A percentile compares a stretch with the other conserved stretches of the same genome.
Evolutionary conservation across 176 grass and related monocot species (phyloP).

Genomic region (Phoenix dactylifera): DNA sequence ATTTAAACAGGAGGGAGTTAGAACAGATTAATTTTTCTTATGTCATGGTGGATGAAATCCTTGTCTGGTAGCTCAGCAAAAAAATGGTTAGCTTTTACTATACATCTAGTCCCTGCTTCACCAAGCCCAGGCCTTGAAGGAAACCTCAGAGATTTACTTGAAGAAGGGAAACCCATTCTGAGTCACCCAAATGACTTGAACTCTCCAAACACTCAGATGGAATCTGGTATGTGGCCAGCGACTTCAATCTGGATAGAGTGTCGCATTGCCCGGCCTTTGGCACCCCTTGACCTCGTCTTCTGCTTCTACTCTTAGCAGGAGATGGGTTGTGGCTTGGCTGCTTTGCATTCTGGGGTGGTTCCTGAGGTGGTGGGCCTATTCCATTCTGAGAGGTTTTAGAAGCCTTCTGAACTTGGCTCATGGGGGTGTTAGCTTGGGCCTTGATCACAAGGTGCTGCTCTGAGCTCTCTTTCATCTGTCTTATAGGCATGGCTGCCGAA

Average conservation of each 20-base stretch:
- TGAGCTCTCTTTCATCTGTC: constrained; percentile 1
- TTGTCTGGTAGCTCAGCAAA: no score
- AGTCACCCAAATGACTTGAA: not conserved
- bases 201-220: not conserved
- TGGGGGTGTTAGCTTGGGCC: not conserved
- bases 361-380: not conserved
- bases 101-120: constrained; percentile 8
- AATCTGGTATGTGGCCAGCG: not conserved
- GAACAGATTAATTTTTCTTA: no score
- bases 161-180: constrained; percentile 1
- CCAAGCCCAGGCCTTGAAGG: constrained; percentile 11
- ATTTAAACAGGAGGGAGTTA: no score
- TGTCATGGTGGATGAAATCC: no score
- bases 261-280: not conserved
- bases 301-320: constrained; percentile 1
- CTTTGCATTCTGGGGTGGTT: not conserved
- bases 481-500: constrained; percentile 3
- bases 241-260: not conserved
- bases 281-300: not conserved
- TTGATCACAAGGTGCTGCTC: constrained; percentile 8
- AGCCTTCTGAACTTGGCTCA: constrained; percentile 5
- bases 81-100: not conserved
- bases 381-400: constrained; percentile 4
- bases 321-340: constrained; percentile 1
- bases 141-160: constrained; percentile 5